Conservation (phyloP, 352 stramenopile genomes). For the Aphanomyces astaci region DNA sequence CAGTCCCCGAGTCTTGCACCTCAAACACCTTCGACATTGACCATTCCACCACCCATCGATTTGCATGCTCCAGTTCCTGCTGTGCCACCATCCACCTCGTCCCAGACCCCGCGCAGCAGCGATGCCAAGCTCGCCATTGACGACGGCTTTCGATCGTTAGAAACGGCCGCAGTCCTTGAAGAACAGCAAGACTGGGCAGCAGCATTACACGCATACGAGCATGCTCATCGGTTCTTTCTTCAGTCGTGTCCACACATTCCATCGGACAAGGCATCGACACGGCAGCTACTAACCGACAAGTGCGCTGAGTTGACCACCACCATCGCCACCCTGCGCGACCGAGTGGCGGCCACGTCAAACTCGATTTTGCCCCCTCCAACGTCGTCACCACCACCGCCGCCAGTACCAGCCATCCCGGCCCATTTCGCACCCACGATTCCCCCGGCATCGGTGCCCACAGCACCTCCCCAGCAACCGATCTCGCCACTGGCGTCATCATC, state of each 20-base stretch:
- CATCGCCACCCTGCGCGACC: background rate
- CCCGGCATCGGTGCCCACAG: background rate
- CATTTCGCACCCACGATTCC: background rate
- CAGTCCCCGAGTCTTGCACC: background rate
- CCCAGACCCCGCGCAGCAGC: background rate
- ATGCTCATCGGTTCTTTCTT: background rate
- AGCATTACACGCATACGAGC: background rate
- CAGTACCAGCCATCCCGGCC: background rate
- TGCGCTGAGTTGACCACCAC: slow-evolving; percentile 3
- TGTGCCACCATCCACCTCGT: background rate
- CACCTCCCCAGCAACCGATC: background rate
- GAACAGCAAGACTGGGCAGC: background rate
- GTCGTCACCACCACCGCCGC: no score
- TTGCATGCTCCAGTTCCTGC: background rate
- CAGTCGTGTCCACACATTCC: slow-evolving; percentile 7
- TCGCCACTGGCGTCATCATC: background rate
- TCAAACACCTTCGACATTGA: background rate
- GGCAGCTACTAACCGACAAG: background rate
- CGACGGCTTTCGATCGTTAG: slow-evolving; percentile 11
- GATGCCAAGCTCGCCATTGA: slow-evolving; percentile 12
- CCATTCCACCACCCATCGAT: background rate
- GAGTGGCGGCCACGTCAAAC: background rate
- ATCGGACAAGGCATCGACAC: slow-evolving; percentile 2
- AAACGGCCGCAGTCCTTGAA: background rate
- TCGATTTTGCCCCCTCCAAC: background rate